Evolutionary conservation across 257 asterid species (phyloP).

Genomic region (Nicotiana noctiflora): DNA sequence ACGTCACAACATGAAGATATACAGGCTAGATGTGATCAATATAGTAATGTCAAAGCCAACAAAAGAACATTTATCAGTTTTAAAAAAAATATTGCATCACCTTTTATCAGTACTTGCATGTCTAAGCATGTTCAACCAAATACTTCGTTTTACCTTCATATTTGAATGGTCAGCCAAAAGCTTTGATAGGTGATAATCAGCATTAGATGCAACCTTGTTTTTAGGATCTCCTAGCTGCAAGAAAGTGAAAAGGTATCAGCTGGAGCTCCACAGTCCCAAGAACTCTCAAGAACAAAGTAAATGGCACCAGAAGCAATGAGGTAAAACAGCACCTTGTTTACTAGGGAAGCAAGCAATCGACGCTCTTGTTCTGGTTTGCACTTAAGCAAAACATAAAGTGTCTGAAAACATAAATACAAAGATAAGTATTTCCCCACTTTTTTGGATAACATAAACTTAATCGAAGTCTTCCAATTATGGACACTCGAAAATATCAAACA

Average conservation of each 20-base stretch:
- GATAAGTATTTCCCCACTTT: background rate
- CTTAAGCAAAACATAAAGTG: constrained; percentile 58
- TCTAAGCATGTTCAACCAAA: background rate
- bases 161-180: constrained; percentile 89
- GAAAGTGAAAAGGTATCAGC: constrained; percentile 15
- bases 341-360: constrained; percentile 71
- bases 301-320: background rate
- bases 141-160: constrained; percentile 68
- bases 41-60: background rate
- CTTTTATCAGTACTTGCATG: background rate
- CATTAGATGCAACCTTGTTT: constrained; percentile 91
- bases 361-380: constrained; percentile 97
- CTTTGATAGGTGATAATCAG: constrained; percentile 86
- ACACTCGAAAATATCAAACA: background rate
- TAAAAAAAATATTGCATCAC: background rate
- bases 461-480: background rate
- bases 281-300: background rate
- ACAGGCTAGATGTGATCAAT: background rate
- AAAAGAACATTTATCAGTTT: background rate
- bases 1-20: background rate
- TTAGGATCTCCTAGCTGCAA: constrained; percentile 94
- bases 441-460: background rate
- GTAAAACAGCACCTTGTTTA: constrained; percentile 49
- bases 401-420: constrained; percentile 30
- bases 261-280: background rate